A percentile compares a stretch with the other conserved stretches of the same genome.
phyloP scores from a whole-genome alignment of 2,329 filamentous ascomycete species.

The Neonectria hederae region DNA sequence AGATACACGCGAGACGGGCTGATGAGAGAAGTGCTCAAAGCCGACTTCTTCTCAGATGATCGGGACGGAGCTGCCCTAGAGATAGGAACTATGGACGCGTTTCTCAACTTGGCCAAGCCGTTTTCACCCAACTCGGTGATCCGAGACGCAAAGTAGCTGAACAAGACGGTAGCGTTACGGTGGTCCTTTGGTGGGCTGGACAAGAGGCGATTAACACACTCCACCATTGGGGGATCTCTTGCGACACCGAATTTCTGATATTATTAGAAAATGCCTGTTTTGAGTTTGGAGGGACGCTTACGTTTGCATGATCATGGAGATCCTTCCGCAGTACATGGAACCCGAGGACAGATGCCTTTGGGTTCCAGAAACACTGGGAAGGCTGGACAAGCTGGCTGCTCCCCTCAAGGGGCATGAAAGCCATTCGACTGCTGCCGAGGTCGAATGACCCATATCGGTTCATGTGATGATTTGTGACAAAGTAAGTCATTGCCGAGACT shows the following conservation, averaged over 20 bases:
- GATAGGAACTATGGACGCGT: slow-evolving; percentile 78
- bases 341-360: slow-evolving; percentile 77
- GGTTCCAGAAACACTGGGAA: slow-evolving; percentile 83
- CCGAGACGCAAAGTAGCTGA: slow-evolving; percentile 84
- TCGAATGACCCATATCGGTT: slow-evolving; percentile 78
- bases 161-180: slow-evolving; percentile 74
- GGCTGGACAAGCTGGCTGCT: slow-evolving; percentile 76
- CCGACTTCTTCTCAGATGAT: slow-evolving; percentile 56
- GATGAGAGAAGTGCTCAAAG: slow-evolving; percentile 52
- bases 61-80: slow-evolving; percentile 43
- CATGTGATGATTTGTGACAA: slow-evolving; percentile 79
- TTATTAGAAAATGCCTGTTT: slow-evolving; percentile 17
- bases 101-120: slow-evolving; percentile 67
- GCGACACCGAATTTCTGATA: slow-evolving; percentile 81
- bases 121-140: slow-evolving; percentile 75
- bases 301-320: slow-evolving; percentile 78
- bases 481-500: slow-evolving; percentile 80
- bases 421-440: slow-evolving; percentile 61
- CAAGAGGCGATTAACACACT: slow-evolving; percentile 79
- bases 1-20: slow-evolving; percentile 82
- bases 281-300: slow-evolving; percentile 43
- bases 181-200: slow-evolving; percentile 75
- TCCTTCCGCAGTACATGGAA: slow-evolving; percentile 81
- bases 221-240: slow-evolving; percentile 79
- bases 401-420: slow-evolving; percentile 79